Conservation (phyloP, 2,329 filamentous ascomycete species). For the Monilinia aucupariae region DNA sequence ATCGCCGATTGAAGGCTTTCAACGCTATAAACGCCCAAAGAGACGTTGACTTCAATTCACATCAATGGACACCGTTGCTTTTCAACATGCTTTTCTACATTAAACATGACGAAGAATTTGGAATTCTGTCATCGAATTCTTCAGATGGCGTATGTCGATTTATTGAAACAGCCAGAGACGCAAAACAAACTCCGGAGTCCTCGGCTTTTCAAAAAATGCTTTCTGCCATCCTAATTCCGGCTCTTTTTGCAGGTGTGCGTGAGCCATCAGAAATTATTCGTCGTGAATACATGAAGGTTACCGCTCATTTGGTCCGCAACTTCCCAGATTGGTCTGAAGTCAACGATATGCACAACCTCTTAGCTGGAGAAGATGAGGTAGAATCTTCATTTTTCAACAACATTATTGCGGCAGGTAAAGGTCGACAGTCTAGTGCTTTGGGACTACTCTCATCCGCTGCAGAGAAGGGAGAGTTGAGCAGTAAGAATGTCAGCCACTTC, state of each 20-base stretch:
- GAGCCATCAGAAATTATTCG: conserved; percentile 80
- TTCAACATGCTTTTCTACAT: conserved; percentile 89
- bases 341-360: conserved; percentile 65
- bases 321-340: conserved; percentile 67
- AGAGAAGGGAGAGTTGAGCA: conserved; percentile 56
- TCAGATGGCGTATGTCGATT: conserved; percentile 76
- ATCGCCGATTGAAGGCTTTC: conserved; percentile 73
- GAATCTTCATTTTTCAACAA: conserved; percentile 83
- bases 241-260: conserved; percentile 68
- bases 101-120: conserved; percentile 79
- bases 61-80: conserved; percentile 81
- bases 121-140: conserved; percentile 73
- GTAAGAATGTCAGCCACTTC: conserved; percentile 76
- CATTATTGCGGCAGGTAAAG: conserved; percentile 81
- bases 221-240: conserved; percentile 62
- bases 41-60: conserved; percentile 54
- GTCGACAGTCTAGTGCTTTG: conserved; percentile 78
- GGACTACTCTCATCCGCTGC: conserved; percentile 69
- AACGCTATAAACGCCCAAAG: conserved; percentile 60
- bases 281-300: conserved; percentile 71
- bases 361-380: conserved; percentile 55
- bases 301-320: conserved; percentile 70
- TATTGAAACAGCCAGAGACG: conserved; percentile 55
- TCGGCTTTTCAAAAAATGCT: conserved; percentile 54
- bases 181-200: conserved; percentile 39